Evolutionary conservation across 495 filamentous ascomycete genomes (phyloP), one percentile per base, ranked within the genome.

Genomic region (Aspergillus cavernicola): DNA sequence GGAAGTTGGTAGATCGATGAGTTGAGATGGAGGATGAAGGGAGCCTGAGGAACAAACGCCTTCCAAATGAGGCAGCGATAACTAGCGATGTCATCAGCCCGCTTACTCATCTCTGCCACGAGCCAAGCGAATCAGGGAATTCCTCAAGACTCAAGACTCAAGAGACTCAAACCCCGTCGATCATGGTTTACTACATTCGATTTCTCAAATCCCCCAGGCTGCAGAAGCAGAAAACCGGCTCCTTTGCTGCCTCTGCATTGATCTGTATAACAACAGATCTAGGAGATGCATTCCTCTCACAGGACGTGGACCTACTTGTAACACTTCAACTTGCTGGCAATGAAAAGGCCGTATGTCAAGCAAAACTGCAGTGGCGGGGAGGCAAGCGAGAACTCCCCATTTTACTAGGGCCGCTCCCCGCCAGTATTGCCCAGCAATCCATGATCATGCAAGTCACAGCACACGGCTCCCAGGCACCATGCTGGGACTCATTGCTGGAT

Each of bases 261-360:
- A 73, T 97, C 49, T 90, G 90, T 44, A 83, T 98, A 65, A 89
- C 90, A 33, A 93, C 92, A 32, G 93, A 98, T 63, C 74, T 98
- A 7, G 91, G 92, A 2, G 92, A 98, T 66, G 77, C 80, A 1
- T 95, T 93, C 64, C 80, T 91, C n/a, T 74, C 76, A 18, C 69
- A 81, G n/a, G 78, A 85, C 60, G 66, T 80, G 31, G 74, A 76
- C 20, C 65, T 96, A 43, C 57, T 73, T 4, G 70, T 74, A 36
- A 75, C 75, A 35, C 62, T 88, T 22, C 50, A 63, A 55, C 59
- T 58, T 7, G 56, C 66, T 19, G 41, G 63, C 38, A 53, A 65
- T 2, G 49, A 59, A 10, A 63, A 78, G 23, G 57, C 74, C 38
- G 57, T 81, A 38, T 65, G 81, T 35, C 70, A 72, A 51, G 70